Base-by-base conservation (phyloP, 2,329 filamentous ascomycete genomes). In the Mollisiaceae sp. region DNA sequence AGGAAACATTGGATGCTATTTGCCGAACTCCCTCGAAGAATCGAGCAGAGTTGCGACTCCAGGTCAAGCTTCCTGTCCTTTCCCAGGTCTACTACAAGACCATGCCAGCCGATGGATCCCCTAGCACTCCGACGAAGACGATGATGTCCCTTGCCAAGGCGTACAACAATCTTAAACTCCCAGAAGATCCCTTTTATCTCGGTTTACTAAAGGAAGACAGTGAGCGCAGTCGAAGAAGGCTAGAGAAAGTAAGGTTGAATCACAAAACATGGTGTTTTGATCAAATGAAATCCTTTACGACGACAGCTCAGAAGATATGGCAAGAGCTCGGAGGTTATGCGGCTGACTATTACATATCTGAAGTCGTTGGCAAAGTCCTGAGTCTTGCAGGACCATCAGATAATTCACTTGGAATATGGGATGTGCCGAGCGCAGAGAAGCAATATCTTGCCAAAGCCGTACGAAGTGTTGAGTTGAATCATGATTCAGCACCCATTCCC, bases 311-410 rank as follows among this genome's bases (percentile, higher is more conserved):
- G 0, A 81, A 82, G 15, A 81, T 93, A 1, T 80, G 80, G 24
- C 70, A 75, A 2, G 83, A 90, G 55, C 81, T 93, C 4, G 91
- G 91, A 0, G 69, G 80, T 1, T 94, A 90, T 89, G 89, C 89
- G 1, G 84, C 85, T 0, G 88, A 93, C 58, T 84, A 83, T 59
- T 93, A 89, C 73, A 84, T 93, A 11, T 74, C 78, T 63, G 65
- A 76, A 35, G 67, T 77, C 47, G 74, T 81, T 18, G 74, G 81
- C n/a, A 77, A 77, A 1, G 83, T 90, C 67, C 80, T 82, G 1
- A 59, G 77, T 75, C 2, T 83, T 83, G 1, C 80, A 74, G n/a
- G 55, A 6, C 68, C 71, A 24, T 67, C 70, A 12, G 72, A 78
- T 64, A 65, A 74, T 14, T 63, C 50, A 27, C 73, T 80, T n/a